phyloP scores from a whole-genome alignment of 202 grass and related monocot species.

The Panicum virgatum region DNA sequence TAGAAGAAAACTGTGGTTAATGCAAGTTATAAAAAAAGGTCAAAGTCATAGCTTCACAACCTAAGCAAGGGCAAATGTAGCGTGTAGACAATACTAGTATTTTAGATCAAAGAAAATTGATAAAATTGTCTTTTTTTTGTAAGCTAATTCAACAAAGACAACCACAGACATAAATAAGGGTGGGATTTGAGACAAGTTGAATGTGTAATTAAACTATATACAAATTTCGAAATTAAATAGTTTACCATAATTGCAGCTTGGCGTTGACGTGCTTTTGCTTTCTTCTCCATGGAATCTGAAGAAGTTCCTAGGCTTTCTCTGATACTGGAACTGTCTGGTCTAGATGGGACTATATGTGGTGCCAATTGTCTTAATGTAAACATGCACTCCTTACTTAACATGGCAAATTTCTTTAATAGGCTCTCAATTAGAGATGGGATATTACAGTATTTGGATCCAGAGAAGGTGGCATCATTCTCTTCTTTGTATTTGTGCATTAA shows the following conservation, averaged over 20 bases:
- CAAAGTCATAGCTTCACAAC: conserved; percentile 8
- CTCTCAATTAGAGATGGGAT: conserved; percentile 81
- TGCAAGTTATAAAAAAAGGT: conserved; percentile 9
- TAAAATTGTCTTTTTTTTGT: not conserved
- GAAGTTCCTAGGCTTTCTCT: conserved; percentile 41
- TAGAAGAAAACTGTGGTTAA: conserved; percentile 18
- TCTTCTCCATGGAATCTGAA: conserved; percentile 73
- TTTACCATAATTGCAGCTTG: conserved; percentile 98
- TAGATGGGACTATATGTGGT: conserved; percentile 59
- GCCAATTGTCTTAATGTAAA: conserved; percentile 63
- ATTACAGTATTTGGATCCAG: conserved; percentile 80
- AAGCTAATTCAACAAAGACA: conserved; percentile 1
- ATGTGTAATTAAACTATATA: conserved; percentile 1
- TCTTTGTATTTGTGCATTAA: conserved; percentile 85
- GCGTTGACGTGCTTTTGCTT: conserved; percentile 75
- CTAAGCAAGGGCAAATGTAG: not conserved
- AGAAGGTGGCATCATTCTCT: conserved; percentile 64
- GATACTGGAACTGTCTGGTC: conserved; percentile 35
- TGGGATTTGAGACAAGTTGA: not conserved
- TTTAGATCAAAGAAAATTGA: conserved; percentile 16
- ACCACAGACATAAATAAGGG: not conserved
- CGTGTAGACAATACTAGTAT: not conserved
- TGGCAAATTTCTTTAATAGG: conserved; percentile 86
- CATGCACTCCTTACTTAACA: conserved; percentile 63
- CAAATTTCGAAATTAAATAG: not conserved